Evolutionary conservation across 192 early-diverging fungal species (phyloP), one percentile per base, ranked within the genome.

Genomic region (Thamnidium elegans): DNA sequence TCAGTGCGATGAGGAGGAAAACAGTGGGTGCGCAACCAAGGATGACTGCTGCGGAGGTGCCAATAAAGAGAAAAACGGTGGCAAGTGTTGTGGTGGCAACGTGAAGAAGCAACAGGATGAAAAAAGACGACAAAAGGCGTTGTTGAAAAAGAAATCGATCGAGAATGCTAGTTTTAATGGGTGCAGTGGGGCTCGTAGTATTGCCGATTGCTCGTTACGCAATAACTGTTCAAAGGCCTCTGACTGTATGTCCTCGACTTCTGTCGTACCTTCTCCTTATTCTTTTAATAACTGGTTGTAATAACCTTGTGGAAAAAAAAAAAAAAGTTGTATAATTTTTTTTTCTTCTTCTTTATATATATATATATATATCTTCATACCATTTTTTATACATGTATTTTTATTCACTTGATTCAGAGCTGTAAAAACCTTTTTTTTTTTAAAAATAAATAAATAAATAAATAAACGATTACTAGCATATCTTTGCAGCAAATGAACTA

Each of bases 41-140:
- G 48, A 63, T 14, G 48, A 19, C 0, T 63, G 32, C 20, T 63
- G 48, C 51, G 61, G 61, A 17, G 48, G 48, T 21, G 34, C 17
- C 19, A 20, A 43, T 48, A 63, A 63, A 59, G 58, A 59, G 39
- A 59, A 59, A 10, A 59, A 59, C 13, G 58, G 58, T 14, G 58
- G 58, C 11, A 43, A 59, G 43, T 59, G 58, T 21, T 59, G 58
- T 1, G 58, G 58, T 43, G 43, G 11, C 11, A 21, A 19, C 39
- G 34, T 7, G 19, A 56, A 56, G 34, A 56, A 56, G 10, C 32
- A 56, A 17, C 15, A 19, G 0, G 32, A 56, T 17, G 31, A 32
- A 56, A 55, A 55, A 17, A 26, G 32, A 19, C 23, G 32, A 10
- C 55, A 56, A 34, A 1, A 17, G 34, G 31, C 55, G 15, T 8